Evolutionary conservation across 495 filamentous ascomycete genomes (phyloP).

Genomic region (Penicillium coprophilum): DNA sequence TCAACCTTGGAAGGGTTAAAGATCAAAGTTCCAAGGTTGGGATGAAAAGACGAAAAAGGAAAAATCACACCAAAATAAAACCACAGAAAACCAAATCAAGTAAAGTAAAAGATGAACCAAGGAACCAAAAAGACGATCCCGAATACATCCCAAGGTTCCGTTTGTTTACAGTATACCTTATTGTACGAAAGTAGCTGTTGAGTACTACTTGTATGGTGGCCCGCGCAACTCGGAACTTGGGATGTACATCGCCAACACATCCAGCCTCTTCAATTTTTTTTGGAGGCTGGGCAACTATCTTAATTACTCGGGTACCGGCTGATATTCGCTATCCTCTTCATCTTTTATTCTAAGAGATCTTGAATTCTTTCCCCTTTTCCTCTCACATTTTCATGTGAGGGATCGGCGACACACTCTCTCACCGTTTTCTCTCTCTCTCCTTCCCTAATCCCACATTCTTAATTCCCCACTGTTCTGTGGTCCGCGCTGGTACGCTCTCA

Average conservation of each 20-base stretch:
- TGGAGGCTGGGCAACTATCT: slow-evolving; percentile 9
- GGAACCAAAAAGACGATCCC: slow-evolving; percentile 20
- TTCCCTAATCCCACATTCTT: slow-evolving; percentile 12
- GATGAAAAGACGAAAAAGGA: too few species aligned
- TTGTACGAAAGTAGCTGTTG: background rate
- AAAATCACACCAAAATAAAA: too few species aligned
- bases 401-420: slow-evolving; percentile 25
- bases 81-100: background rate
- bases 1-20: background rate
- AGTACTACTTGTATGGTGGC: slow-evolving; percentile 15
- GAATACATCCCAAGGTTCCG: slow-evolving; percentile 20
- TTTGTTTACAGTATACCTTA: slow-evolving; percentile 15
- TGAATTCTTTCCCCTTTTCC: slow-evolving; percentile 13
- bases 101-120: slow-evolving; percentile 10
- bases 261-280: slow-evolving; percentile 15
- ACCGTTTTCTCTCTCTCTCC: slow-evolving; percentile 20
- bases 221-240: slow-evolving; percentile 4
- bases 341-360: slow-evolving; percentile 14
- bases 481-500: slow-evolving; percentile 33
- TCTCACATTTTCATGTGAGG: slow-evolving; percentile 23
- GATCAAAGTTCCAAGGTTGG: too few species aligned
- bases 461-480: slow-evolving; percentile 21
- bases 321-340: slow-evolving; percentile 13
- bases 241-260: slow-evolving; percentile 12
- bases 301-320: slow-evolving; percentile 9